phyloP scores from a whole-genome alignment of 306 rosid genomes.

The Gastrolobium villosum region DNA sequence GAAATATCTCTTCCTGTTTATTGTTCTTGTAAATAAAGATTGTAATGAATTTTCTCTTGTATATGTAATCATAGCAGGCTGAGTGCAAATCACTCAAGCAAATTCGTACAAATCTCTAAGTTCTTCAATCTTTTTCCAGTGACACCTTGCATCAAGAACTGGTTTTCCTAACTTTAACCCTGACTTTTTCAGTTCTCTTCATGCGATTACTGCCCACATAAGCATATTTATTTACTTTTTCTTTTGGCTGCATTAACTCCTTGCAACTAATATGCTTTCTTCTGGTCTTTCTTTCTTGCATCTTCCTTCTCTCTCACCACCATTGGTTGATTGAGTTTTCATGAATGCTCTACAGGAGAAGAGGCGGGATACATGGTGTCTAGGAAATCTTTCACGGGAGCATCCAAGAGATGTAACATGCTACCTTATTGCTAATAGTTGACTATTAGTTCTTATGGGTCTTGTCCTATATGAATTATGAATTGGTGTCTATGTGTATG shows the following conservation, averaged over 20 bases:
- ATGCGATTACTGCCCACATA: slow-evolving; percentile 20
- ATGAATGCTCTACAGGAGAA: slow-evolving; percentile 73
- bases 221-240: slow-evolving; percentile 33
- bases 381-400: slow-evolving; percentile 69
- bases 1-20: no score
- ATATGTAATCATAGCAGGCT: no score
- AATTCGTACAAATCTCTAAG: no score
- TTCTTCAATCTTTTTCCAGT: neutral
- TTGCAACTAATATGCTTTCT: slow-evolving; percentile 24
- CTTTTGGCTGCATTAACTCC: slow-evolving; percentile 18
- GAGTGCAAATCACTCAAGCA: no score
- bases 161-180: slow-evolving; percentile 20
- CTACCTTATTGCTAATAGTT: slow-evolving; percentile 40
- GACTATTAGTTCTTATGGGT: slow-evolving; percentile 29
- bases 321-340: slow-evolving; percentile 49
- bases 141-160: slow-evolving; percentile 20
- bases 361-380: slow-evolving; percentile 97
- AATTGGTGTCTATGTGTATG: slow-evolving; percentile 27
- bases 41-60: no score
- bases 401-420: slow-evolving; percentile 63
- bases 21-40: no score
- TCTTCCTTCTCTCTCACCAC: slow-evolving; percentile 18
- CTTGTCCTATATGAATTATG: slow-evolving; percentile 33
- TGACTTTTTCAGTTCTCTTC: slow-evolving; percentile 15
- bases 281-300: slow-evolving; percentile 5